Evolutionary conservation across 208 protist species (phyloP).

Genomic region (Leishmania arabica): DNA sequence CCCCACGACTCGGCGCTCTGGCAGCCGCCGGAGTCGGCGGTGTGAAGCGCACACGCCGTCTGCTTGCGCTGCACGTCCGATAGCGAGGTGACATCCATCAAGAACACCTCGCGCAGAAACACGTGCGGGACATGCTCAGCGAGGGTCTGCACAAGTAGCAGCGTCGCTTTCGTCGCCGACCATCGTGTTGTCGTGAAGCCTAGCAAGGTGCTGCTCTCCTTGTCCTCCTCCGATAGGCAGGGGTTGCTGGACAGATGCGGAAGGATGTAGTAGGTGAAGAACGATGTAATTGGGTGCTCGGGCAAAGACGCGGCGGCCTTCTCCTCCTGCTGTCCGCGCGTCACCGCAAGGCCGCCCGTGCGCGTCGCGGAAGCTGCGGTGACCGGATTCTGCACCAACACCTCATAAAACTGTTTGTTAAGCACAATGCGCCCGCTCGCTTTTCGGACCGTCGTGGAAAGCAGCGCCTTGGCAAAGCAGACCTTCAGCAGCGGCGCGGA

Average conservation of each 20-base stretch:
- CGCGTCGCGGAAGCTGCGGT: constrained; percentile 9
- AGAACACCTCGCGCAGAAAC: constrained; percentile 52
- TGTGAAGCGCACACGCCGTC: background rate
- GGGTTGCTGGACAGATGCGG: constrained; percentile 45
- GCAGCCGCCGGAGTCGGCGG: background rate
- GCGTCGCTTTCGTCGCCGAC: constrained; percentile 56
- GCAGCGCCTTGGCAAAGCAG: constrained; percentile 43
- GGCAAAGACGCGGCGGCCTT: constrained; percentile 14
- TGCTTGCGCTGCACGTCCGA: constrained; percentile 21
- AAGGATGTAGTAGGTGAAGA: constrained; percentile 54
- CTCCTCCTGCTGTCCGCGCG: constrained; percentile 22
- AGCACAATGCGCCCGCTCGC: constrained; percentile 28
- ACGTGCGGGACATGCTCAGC: constrained; percentile 45
- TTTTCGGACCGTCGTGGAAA: constrained; percentile 42
- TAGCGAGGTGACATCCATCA: constrained; percentile 27
- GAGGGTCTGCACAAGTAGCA: constrained; percentile 52
- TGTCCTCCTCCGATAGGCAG: constrained; percentile 41
- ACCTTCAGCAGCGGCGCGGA: constrained; percentile 22
- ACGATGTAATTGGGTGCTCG: constrained; percentile 31
- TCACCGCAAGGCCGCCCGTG: background rate
- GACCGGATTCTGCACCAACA: constrained; percentile 15
- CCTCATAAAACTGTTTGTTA: constrained; percentile 20
- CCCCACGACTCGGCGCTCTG: constrained; percentile 19
- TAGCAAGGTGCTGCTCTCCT: constrained; percentile 28
- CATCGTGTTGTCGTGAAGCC: constrained; percentile 40